Conservation (phyloP, 2,329 filamentous ascomycete genomes). For the Graphium sp. region DNA sequence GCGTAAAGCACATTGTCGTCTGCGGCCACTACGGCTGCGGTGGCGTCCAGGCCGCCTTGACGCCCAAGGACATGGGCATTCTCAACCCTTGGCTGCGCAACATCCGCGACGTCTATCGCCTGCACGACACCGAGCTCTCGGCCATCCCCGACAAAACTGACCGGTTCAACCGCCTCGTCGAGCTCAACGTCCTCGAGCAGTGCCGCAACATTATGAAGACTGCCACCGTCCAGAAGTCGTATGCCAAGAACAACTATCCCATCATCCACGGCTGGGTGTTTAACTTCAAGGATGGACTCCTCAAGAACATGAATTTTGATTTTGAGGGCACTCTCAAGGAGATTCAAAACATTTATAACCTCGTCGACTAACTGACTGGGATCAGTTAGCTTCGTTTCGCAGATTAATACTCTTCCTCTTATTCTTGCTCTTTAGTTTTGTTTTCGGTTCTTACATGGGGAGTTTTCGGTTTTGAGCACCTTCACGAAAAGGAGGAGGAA, state of each 20-base stretch:
- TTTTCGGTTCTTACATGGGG: too few relatives aligned
- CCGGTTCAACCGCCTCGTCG: slow-evolving; percentile 55
- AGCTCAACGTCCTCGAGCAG: slow-evolving; percentile 69
- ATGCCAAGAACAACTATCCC: slow-evolving; percentile 43
- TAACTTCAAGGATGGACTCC: slow-evolving; percentile 47
- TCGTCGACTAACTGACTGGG: slow-evolving; percentile 15
- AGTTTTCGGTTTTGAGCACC: too few relatives aligned
- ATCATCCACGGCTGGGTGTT: slow-evolving; percentile 64
- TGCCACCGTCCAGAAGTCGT: slow-evolving; percentile 59
- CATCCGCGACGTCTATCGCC: slow-evolving; percentile 57
- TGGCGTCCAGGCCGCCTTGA: slow-evolving; percentile 60
- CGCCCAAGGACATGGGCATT: slow-evolving; percentile 50
- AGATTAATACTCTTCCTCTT: too few relatives aligned
- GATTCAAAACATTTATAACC: slow-evolving; percentile 50
- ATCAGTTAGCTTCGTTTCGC: too few relatives aligned
- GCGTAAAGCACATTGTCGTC: slow-evolving; percentile 67
- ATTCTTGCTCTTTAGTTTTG: too few relatives aligned
- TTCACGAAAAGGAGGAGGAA: too few relatives aligned
- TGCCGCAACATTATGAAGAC: slow-evolving; percentile 68
- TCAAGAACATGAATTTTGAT: slow-evolving; percentile 48
- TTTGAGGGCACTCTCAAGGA: slow-evolving; percentile 36
- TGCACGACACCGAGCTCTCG: slow-evolving; percentile 56
- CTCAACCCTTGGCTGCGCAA: slow-evolving; percentile 61
- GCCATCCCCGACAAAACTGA: slow-evolving; percentile 37
- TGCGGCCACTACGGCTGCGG: slow-evolving; percentile 69